Conservation (phyloP, 805 yeast species). For the Candida andamanensis region DNA sequence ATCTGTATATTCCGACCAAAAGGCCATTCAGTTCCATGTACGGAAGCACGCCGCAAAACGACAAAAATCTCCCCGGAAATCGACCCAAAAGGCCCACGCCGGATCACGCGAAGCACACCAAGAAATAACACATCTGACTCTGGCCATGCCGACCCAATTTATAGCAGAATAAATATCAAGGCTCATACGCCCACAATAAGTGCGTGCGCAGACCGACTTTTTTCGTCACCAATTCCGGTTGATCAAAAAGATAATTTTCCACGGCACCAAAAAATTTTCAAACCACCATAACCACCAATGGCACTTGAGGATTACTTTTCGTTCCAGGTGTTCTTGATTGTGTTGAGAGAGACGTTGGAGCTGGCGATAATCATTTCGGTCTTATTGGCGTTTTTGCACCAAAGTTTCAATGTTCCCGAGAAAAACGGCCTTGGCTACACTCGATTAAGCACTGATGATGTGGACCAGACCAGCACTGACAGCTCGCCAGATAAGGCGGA, state of each 20-base stretch:
- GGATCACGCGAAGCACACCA: too few species aligned
- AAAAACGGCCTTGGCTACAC: background rate
- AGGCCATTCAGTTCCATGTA: too few species aligned
- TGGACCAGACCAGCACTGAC: background rate
- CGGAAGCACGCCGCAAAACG: too few species aligned
- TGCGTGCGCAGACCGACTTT: conserved; percentile 2
- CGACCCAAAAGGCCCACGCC: too few species aligned
- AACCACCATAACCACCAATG: conserved; percentile 1
- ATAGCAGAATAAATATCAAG: too few species aligned
- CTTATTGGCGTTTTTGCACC: conserved; percentile 63
- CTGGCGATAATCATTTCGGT: conserved; percentile 74
- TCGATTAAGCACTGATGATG: background rate
- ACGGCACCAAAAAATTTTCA: conserved; percentile 1
- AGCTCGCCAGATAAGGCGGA: background rate
- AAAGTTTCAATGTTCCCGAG: conserved; percentile 31
- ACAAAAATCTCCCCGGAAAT: too few species aligned
- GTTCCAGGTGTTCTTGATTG: conserved; percentile 68
- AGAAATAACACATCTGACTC: too few species aligned
- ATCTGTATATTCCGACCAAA: too few species aligned
- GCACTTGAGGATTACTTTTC: conserved; percentile 47
- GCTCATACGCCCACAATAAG: too few species aligned
- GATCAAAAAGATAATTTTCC: conserved; percentile 7
- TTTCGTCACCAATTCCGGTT: conserved; percentile 2
- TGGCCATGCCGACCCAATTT: too few species aligned
- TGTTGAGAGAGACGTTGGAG: conserved; percentile 69